Percentiles rank a stretch among this genome's conserved stretches.
These are phyloP conservation scores for Geotrichum bryndzae DNA, from an alignment of 1,139 yeast genomes.

Conservation along the genomic window DNA sequence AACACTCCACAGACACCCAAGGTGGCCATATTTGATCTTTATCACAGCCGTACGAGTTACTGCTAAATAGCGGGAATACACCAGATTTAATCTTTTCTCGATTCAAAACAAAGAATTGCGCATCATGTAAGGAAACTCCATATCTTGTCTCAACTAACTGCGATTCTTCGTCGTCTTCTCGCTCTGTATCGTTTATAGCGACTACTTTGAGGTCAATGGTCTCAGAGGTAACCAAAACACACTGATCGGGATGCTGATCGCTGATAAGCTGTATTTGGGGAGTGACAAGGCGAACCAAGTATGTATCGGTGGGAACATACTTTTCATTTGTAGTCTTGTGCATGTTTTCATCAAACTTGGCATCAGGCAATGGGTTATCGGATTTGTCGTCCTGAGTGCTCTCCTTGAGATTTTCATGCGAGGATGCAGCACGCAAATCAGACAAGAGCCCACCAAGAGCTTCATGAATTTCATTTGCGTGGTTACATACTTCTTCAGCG, in stretches of 20 bases:
- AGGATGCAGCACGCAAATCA: slow-evolving; percentile 16
- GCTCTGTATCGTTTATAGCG: slow-evolving; percentile 46
- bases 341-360: slow-evolving; percentile 8
- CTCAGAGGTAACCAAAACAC: slow-evolving; percentile 65
- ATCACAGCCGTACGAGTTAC: slow-evolving; percentile 38
- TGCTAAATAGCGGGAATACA: slow-evolving; percentile 40
- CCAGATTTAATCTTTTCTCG: slow-evolving; percentile 42
- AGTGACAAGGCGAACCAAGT: slow-evolving; percentile 62
- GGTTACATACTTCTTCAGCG: slow-evolving; percentile 3
- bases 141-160: slow-evolving; percentile 61
- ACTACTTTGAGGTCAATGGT: slow-evolving; percentile 65
- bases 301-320: slow-evolving; percentile 54
- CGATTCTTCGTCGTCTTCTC: slow-evolving; percentile 46
- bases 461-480: not conserved
- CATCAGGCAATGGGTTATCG: not conserved
- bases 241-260: slow-evolving; percentile 55
- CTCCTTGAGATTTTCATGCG: slow-evolving; percentile 3
- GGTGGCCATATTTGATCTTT: slow-evolving; percentile 64
- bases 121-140: slow-evolving; percentile 62
- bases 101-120: slow-evolving; percentile 64
- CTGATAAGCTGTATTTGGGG: slow-evolving; percentile 84
- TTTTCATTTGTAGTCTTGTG: slow-evolving; percentile 21
- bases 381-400: not conserved
- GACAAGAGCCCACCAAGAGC: slow-evolving; percentile 14
- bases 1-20: slow-evolving; percentile 65